Base-by-base conservation (phyloP, 495 filamentous ascomycete species). In the Rhypophila decipiens region DNA sequence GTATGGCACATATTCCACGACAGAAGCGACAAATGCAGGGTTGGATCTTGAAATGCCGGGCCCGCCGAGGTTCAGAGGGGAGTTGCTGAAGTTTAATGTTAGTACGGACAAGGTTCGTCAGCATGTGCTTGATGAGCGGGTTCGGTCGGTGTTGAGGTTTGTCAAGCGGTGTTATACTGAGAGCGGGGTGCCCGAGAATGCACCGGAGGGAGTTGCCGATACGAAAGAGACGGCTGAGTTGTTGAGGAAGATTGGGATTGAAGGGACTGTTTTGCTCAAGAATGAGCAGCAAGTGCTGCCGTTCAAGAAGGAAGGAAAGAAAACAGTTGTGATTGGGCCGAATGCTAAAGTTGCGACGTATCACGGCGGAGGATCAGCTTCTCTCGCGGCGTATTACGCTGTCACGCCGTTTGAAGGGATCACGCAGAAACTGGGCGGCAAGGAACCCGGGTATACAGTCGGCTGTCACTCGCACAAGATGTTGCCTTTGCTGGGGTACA, bases 21-120 rank as follows among this genome's bases (percentile, higher is more conserved):
- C 76, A 1, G 80, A 78, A n/a, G 76, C 84, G 5, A 71, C 81
- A 19, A 76, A 79, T 39, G 85, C 85, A 31, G 85, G 85, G 8
- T 69, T 87, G 4, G 83, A 88, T 57, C 63, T 89, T 10, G 85
- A 88, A 58, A 88, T 88, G 85, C 83, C 85, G 3, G 84, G 84
- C 5, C 78, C 80, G 27, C 71, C 84, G 1, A 71, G 75, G 46
- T 87, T 82, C 72, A 70, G 85, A 39, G 84, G 82, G 22, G 71
- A 74, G 31, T 61, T 75, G 39, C 72, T 85, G 39, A 68, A 69
- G 21, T 80, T 84, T 50, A 77, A 78, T 36, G 73, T 81, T 13
- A 71, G 70, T 0, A 73, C 75, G 1, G 73, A 77, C 47, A 83
- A 82, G 58, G 74, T 83, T 24, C 65, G 72, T 11, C 66, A 73